Percentiles rank a stretch among this genome's conserved stretches.
These are phyloP conservation scores for Mycotypha africana DNA, from an alignment of 371 early-diverging fungal genomes.

Conservation along the genomic window DNA sequence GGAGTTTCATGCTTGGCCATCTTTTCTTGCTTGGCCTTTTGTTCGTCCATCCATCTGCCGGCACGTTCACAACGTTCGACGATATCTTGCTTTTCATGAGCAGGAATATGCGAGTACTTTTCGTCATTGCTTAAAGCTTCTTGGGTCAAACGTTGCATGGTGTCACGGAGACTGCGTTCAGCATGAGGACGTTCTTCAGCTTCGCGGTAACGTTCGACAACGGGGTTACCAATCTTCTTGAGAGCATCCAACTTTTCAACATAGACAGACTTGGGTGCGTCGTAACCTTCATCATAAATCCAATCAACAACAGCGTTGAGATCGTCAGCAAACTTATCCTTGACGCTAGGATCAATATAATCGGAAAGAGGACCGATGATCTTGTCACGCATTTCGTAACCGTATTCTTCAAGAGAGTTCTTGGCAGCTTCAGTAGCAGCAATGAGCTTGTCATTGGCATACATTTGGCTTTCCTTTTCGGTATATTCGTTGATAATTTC, in stretches of 20 bases:
- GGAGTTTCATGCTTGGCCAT: constrained; percentile 73
- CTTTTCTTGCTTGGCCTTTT: constrained; percentile 69
- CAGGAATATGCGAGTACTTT: constrained; percentile 83
- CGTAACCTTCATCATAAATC: constrained; percentile 97
- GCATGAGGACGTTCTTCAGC: constrained; percentile 82
- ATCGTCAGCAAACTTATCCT: constrained; percentile 62
- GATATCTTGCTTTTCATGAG: constrained; percentile 81
- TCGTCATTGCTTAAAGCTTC: constrained; percentile 75
- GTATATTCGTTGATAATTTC: constrained; percentile 56
- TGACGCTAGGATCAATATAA: constrained; percentile 69
- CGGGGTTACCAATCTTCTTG: constrained; percentile 80
- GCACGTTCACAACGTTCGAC: constrained; percentile 69
- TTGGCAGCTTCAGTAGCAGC: constrained; percentile 90
- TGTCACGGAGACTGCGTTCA: constrained; percentile 73
- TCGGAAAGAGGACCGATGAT: constrained; percentile 63
- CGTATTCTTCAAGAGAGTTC: constrained; percentile 97
- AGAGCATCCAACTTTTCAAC: constrained; percentile 76
- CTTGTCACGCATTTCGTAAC: constrained; percentile 95
- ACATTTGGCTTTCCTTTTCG: constrained; percentile 86
- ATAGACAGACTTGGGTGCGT: constrained; percentile 86
- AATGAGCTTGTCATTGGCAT: constrained; percentile 80
- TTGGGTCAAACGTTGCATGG: constrained; percentile 64
- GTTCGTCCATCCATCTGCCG: constrained; percentile 85
- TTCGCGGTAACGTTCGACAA: constrained; percentile 79
- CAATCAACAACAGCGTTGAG: constrained; percentile 90